A percentile compares a stretch with the other conserved stretches of the same genome.
These are phyloP conservation scores for Excoecaria agallocha DNA, from an alignment of 345 rosid species.

Conservation along the genomic window DNA sequence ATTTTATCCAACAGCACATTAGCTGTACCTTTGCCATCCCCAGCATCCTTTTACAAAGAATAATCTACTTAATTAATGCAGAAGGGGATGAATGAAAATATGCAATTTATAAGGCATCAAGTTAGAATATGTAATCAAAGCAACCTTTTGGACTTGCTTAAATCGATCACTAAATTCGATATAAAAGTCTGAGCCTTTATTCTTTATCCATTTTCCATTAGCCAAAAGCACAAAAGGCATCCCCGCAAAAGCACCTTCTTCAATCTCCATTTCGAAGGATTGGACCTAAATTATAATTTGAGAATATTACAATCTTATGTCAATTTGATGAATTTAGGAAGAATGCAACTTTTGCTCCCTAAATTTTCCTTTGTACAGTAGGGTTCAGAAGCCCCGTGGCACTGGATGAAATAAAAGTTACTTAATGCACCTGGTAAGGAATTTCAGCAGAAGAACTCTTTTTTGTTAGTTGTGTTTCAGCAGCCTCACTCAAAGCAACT, in stretches of 20 bases:
- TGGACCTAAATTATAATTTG: constrained; percentile 58
- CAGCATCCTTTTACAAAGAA: constrained; percentile 52
- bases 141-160: constrained; percentile 71
- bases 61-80: constrained; percentile 13
- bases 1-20: constrained; percentile 70
- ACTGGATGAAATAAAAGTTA: constrained; percentile 15
- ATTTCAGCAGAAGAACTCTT: constrained; percentile 39
- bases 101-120: constrained; percentile 10
- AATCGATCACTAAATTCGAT: constrained; percentile 50
- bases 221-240: constrained; percentile 86
- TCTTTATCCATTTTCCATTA: constrained; percentile 80
- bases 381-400: constrained; percentile 8
- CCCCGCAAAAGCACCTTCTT: constrained; percentile 69
- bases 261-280: constrained; percentile 64
- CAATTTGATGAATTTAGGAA: neutral
- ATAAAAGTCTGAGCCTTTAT: constrained; percentile 74
- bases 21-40: constrained; percentile 84
- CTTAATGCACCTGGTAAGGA: constrained; percentile 57
- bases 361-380: neutral
- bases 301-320: neutral
- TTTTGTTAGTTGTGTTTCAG: constrained; percentile 53
- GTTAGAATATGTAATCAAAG: constrained; percentile 20
- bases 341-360: neutral
- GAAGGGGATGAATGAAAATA: constrained; percentile 13
- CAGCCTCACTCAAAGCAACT: constrained; percentile 50